phyloP scores from a whole-genome alignment of 2,329 filamentous ascomycete species.

The Phialophora expanda region DNA sequence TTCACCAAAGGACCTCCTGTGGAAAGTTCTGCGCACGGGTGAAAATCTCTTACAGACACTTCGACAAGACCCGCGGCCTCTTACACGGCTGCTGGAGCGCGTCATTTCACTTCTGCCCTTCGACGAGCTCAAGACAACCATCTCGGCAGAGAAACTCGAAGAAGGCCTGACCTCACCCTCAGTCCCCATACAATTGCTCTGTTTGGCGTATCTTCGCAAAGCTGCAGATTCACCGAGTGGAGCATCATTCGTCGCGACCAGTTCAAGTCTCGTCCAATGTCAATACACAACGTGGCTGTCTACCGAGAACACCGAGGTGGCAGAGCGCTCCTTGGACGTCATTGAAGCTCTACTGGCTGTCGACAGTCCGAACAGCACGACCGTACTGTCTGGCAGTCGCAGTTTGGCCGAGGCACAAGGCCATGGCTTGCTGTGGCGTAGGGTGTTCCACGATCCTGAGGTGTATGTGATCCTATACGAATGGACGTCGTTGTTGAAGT shows the following conservation, averaged over 20 bases:
- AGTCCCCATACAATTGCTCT: constrained; percentile 61
- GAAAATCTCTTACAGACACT: constrained; percentile 43
- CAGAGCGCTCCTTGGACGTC: constrained; percentile 59
- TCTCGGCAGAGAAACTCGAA: constrained; percentile 59
- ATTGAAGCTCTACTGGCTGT: constrained; percentile 60
- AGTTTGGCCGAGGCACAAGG: constrained; percentile 46
- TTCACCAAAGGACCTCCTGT: constrained; percentile 34
- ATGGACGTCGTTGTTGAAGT: constrained; percentile 45
- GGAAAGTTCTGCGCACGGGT: constrained; percentile 34
- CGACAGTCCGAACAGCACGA: constrained; percentile 49
- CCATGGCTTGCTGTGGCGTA: constrained; percentile 65
- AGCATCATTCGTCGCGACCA: constrained; percentile 63
- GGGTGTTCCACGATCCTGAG: constrained; percentile 65
- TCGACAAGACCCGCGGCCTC: constrained; percentile 63
- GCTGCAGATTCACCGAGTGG: constrained; percentile 58
- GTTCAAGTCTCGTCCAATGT: constrained; percentile 59
- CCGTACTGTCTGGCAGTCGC: constrained; percentile 35
- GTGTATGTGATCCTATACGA: constrained; percentile 62
- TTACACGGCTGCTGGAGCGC: constrained; percentile 59
- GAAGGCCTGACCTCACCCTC: constrained; percentile 59
- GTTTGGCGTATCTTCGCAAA: constrained; percentile 62
- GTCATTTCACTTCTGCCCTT: constrained; percentile 58
- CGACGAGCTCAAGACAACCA: constrained; percentile 54
- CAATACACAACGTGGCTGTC: constrained; percentile 65
- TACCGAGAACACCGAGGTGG: constrained; percentile 60